Percentiles rank a stretch among this genome's conserved stretches.
Evolutionary conservation across 2,329 filamentous ascomycete genomes (phyloP).

Genomic region (Beauveria bassiana): DNA sequence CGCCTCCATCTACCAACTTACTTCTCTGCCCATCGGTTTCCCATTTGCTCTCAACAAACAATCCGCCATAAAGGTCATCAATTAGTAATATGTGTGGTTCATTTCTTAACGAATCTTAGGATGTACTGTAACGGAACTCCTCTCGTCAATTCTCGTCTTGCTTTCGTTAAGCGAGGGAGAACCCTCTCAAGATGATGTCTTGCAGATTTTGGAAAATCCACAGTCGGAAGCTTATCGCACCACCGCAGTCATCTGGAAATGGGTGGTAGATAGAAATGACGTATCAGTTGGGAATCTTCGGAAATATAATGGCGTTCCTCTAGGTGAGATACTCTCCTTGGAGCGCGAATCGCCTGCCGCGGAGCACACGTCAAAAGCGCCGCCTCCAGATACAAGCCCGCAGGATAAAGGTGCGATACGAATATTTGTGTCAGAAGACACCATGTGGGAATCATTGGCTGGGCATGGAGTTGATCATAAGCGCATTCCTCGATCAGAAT

Average conservation of each 20-base stretch:
- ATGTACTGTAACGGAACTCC: slow-evolving; percentile 23
- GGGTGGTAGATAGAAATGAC: slow-evolving; percentile 27
- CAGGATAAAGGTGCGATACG: slow-evolving; percentile 14
- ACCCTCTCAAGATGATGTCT: slow-evolving; percentile 14
- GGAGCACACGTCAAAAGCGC: no score
- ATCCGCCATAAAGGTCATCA: no score
- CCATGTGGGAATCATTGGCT: slow-evolving; percentile 52
- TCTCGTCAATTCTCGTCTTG: slow-evolving; percentile 23
- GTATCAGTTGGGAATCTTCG: slow-evolving; percentile 27
- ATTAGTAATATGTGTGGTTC: background rate
- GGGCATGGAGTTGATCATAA: slow-evolving; percentile 53
- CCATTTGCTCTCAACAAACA: background rate
- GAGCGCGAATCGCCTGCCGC: background rate
- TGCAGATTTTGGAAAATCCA: slow-evolving; percentile 12
- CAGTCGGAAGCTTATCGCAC: slow-evolving; percentile 18
- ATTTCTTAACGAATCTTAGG: slow-evolving; percentile 17
- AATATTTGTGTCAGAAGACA: slow-evolving; percentile 45
- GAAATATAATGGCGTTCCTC: slow-evolving; percentile 31
- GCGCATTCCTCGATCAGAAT: slow-evolving; percentile 50
- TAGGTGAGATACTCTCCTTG: slow-evolving; percentile 23
- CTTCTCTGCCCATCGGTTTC: background rate
- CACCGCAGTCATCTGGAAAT: slow-evolving; percentile 27
- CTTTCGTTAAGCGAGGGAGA: background rate
- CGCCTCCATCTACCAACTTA: slow-evolving; percentile 10
- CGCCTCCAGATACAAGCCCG: background rate